Base-by-base conservation (phyloP, 768 basidiomycete genomes). In the Mycena pura region DNA sequence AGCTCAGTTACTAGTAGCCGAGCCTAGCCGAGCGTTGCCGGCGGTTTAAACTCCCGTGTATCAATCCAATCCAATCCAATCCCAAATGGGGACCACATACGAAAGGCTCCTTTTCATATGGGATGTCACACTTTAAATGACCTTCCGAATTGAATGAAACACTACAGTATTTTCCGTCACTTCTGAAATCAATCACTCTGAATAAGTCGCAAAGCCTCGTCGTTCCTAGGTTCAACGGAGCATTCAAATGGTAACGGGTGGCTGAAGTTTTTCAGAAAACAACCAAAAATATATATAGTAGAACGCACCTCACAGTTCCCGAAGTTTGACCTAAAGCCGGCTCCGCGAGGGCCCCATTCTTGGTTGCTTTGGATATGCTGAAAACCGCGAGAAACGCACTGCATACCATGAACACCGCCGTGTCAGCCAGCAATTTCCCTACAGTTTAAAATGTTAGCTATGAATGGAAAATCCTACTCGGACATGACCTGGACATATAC, bases 251-350 rank as follows among this genome's bases (percentile, higher is more conserved):
- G 51, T 2, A 53, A 24, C 6, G 51, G 39, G 28, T 53, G 51
- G 40, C 51, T 53, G 19, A n/a, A 10, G 9, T n/a, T 14, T 28
- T 32, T 31, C 21, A 8, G 2, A 31, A 24, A 45, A 6, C 29
- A 32, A 17, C 14, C n/a, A 36, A 36, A 27, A 28, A 13, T 21
- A 36, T 10, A 24, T 29, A 7, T 4, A 29, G 3, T n/a, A n/a
- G n/a, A n/a, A 28, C 46, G 22, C 2, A 72, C 77, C 77, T 78
- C 51, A 78, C 78, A 5, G 76, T 77, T 5, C 77, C 77, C 15
- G 71, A 65, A 11, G 70, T 73, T 0, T 76, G 76, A 13, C 79
- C 78, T 0, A 74, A 10, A 45, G 67, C 71, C 24, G 57, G 63
- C 28, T 63, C 64, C 1, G 57, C 57, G 6, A 46, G 32, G 10